A percentile compares a stretch with the other conserved stretches of the same genome.
phyloP scores from a whole-genome alignment of 1,284 basidiomycete species.

The Leccinum huronense region DNA sequence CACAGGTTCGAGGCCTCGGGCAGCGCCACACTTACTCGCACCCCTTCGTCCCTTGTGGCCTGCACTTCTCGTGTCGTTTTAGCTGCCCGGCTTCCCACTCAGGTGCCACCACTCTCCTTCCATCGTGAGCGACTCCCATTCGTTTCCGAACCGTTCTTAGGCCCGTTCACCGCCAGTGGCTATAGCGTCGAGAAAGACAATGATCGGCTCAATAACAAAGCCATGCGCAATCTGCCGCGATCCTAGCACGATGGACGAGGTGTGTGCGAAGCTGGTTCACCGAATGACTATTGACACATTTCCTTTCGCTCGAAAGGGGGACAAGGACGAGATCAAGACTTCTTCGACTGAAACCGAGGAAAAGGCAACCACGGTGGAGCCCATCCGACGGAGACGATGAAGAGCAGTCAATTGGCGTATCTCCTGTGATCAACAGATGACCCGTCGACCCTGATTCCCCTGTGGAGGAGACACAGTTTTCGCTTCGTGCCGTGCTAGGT shows the following conservation, averaged over 20 bases:
- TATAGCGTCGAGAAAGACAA: too few relatives aligned
- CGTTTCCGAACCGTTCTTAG: too few relatives aligned
- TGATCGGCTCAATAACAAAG: too few relatives aligned
- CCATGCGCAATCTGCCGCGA: too few relatives aligned
- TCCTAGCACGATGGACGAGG: slow-evolving; percentile 2
- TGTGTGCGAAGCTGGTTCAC: neutral
- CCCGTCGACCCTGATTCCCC: slow-evolving; percentile 48
- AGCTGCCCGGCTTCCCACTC: too few relatives aligned
- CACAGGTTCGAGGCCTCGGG: too few relatives aligned
- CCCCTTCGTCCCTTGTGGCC: too few relatives aligned
- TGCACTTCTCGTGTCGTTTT: too few relatives aligned
- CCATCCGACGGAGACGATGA: slow-evolving; percentile 3
- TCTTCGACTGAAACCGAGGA: slow-evolving; percentile 4
- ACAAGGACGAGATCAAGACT: neutral
- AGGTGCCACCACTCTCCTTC: too few relatives aligned
- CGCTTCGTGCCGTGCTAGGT: slow-evolving; percentile 46
- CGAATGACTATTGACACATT: neutral
- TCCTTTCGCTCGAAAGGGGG: neutral
- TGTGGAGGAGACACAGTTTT: slow-evolving; percentile 56
- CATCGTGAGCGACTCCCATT: too few relatives aligned
- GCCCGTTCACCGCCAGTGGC: too few relatives aligned
- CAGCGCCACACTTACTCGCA: too few relatives aligned
- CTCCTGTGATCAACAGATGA: slow-evolving; percentile 21
- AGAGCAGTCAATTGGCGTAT: neutral
- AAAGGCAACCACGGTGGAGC: slow-evolving; percentile 11